Evolutionary conservation across 768 basidiomycete genomes (phyloP).

Genomic region (Boletus rufocinnamomeus): DNA sequence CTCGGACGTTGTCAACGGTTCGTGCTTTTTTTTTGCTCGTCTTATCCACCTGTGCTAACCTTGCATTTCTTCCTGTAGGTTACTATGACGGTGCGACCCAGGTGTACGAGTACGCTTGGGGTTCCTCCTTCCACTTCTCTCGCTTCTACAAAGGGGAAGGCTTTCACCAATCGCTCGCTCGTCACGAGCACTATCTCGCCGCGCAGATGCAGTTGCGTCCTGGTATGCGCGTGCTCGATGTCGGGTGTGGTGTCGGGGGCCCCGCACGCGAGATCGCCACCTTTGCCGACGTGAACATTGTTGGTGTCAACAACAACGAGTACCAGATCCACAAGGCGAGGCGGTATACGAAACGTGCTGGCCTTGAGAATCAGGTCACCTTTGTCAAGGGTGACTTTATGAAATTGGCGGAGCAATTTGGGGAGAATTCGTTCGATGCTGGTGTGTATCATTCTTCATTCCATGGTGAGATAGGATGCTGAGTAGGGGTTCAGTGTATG

Average conservation of each 20-base stretch:
- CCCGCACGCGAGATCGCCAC: constrained; percentile 94
- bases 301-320: constrained; percentile 94
- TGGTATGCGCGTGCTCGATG: constrained; percentile 96
- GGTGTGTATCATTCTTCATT: constrained; percentile 48
- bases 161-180: constrained; percentile 69
- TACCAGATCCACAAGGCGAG: constrained; percentile 90
- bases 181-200: constrained; percentile 97
- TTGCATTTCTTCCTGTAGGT: constrained; percentile 44
- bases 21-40: constrained; percentile 17
- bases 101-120: constrained; percentile 95
- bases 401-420: constrained; percentile 90
- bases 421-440: constrained; percentile 91
- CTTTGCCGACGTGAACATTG: constrained; percentile 82
- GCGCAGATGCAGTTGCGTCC: constrained; percentile 80
- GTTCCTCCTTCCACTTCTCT: constrained; percentile 91
- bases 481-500: constrained; percentile 64
- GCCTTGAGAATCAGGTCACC: constrained; percentile 72
- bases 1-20: constrained; percentile 92
- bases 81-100: constrained; percentile 98
- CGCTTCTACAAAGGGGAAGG: constrained; percentile 94
- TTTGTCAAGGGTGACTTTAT: constrained; percentile 97
- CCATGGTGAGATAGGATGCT: background rate
- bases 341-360: constrained; percentile 75
- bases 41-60: background rate
- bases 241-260: constrained; percentile 97